Base-by-base conservation (phyloP, 768 basidiomycete genomes). In the Boletus fagicola region DNA sequence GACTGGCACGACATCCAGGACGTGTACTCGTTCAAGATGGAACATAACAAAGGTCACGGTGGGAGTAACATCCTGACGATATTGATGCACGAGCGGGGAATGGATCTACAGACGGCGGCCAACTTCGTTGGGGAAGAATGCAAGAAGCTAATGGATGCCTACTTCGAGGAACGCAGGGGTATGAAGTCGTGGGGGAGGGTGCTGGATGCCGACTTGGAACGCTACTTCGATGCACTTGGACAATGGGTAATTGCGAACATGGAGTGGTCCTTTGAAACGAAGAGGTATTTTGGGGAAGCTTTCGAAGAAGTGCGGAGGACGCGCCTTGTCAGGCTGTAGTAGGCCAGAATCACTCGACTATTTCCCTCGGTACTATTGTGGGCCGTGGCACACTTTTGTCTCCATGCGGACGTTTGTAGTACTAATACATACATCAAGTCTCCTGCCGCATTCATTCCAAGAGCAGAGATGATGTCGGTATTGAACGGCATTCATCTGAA, bases 1-100 rank as follows among this genome's bases (percentile, higher is more conserved):
- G 59, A 63, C 46, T 35, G 43, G 36, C 24, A 45, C 13, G 42
- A 35, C 52, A 58, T 49, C 45, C 63, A 87, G 86, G 86, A 89
- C 58, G 70, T 88, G 16, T 87, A 86, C 64, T 87, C 85, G 9
- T 89, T 88, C 70, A 83, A 86, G 68, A 83, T 86, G 80, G 87
- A 90, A 63, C 84, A 86, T 62, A 78, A 81, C 50, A 81, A 81
- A 62, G 88, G 86, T 20, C 80, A 83, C 51, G 76, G 72, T 28
- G 83, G 83, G 55, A 87, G 87, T 66, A 90, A 88, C 67, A 77
- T 88, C 62, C 75, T 90, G 50, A 85, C 84, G 10, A 84, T 88
- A 38, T 77, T 87, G 57, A 87, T 87, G 83, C 69, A 80, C 57
- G 78, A 81, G 60, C 77, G 77, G 52, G 63, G 71, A 22, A 68